phyloP scores from a whole-genome alignment of 768 basidiomycete species.

The Boletus rubroflammeus region DNA sequence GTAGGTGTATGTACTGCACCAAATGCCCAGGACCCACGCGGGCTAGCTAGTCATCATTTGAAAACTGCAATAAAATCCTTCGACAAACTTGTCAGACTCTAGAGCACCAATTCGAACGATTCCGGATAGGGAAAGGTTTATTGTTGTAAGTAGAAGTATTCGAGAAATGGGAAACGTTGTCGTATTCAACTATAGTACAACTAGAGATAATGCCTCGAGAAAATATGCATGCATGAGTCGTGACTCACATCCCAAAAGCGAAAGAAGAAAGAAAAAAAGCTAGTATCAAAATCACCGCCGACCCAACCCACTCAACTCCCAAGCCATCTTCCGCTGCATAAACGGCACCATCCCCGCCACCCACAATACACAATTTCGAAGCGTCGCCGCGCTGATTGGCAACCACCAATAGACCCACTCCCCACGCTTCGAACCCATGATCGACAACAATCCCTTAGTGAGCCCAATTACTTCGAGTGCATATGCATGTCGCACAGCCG shows the following conservation, averaged over 20 bases:
- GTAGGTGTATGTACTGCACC: too few relatives aligned
- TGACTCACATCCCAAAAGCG: not conserved
- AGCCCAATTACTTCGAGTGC: conserved; percentile 42
- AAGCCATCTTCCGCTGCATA: conserved; percentile 16
- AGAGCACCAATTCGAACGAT: too few relatives aligned
- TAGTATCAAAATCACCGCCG: conserved; percentile 10
- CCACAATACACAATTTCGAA: conserved; percentile 30
- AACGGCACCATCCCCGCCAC: conserved; percentile 17
- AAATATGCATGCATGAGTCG: too few relatives aligned
- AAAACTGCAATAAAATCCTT: too few relatives aligned
- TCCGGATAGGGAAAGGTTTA: too few relatives aligned
- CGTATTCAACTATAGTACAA: too few relatives aligned
- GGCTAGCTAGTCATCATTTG: too few relatives aligned
- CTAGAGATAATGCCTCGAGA: too few relatives aligned
- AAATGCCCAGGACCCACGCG: too few relatives aligned
- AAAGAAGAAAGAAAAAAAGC: not conserved
- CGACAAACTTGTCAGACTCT: too few relatives aligned
- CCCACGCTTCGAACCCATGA: conserved; percentile 18
- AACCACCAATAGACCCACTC: conserved; percentile 23
- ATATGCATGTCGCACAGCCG: conserved; percentile 33
- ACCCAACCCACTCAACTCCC: conserved; percentile 28
- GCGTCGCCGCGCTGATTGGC: conserved; percentile 24
- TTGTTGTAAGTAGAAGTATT: too few relatives aligned
- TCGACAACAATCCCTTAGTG: conserved; percentile 35
- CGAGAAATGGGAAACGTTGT: too few relatives aligned